A percentile compares a stretch with the other conserved stretches of the same genome.
These are phyloP conservation scores for Aspergillaceae sp. DNA, from an alignment of 2,329 filamentous ascomycete species.

Conservation along the genomic window DNA sequence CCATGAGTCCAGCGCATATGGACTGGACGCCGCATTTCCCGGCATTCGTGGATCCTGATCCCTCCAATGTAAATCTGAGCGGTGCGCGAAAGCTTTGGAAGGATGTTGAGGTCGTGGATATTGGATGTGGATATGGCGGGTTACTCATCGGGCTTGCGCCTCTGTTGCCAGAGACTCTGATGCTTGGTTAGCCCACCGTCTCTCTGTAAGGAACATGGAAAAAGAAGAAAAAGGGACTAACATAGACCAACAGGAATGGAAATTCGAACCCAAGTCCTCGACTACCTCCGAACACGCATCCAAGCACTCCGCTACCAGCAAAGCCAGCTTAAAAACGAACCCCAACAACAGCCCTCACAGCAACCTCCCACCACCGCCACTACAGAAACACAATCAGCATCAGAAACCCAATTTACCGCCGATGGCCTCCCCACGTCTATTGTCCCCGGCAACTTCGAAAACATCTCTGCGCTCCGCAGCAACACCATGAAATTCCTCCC, in stretches of 20 bases:
- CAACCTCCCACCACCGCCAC: not conserved
- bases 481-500: slow-evolving; percentile 99
- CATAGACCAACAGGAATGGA: slow-evolving; percentile 59
- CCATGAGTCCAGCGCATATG: slow-evolving; percentile 70
- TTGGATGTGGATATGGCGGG: slow-evolving; percentile 93
- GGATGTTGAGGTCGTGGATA: slow-evolving; percentile 85
- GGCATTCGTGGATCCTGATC: slow-evolving; percentile 49
- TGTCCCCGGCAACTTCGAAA: slow-evolving; percentile 57
- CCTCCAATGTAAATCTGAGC: slow-evolving; percentile 22
- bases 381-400: not conserved
- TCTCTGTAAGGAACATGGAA: not conserved
- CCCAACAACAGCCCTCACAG: not conserved
- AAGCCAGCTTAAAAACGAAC: slow-evolving; percentile 15
- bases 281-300: slow-evolving; percentile 84
- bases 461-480: slow-evolving; percentile 77
- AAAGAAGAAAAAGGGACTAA: not conserved
- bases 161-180: slow-evolving; percentile 67
- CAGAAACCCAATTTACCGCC: not conserved
- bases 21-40: slow-evolving; percentile 85
- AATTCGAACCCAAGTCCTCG: slow-evolving; percentile 80
- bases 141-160: slow-evolving; percentile 78
- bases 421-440: slow-evolving; percentile 7
- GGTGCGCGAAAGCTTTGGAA: slow-evolving; percentile 45
- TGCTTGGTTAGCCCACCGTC: slow-evolving; percentile 56
- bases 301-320: slow-evolving; percentile 59